A percentile compares a stretch with the other conserved stretches of the same genome.
Evolutionary conservation across 768 basidiomycete species (phyloP).

Genomic region (Panus rudis): DNA sequence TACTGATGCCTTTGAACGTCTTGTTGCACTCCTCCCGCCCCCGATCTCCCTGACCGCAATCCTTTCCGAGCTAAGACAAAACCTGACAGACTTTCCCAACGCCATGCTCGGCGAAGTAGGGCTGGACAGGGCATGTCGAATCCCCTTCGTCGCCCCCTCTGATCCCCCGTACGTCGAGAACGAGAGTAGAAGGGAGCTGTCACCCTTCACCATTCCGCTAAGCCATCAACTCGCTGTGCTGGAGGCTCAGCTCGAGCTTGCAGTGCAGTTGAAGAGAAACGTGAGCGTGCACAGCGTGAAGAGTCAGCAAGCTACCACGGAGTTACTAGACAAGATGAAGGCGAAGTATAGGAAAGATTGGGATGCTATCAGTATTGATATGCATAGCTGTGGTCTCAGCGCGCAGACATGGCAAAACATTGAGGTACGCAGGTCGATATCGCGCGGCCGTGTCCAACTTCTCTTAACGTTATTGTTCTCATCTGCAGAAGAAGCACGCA

Average conservation of each 20-base stretch:
- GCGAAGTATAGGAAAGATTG: slow-evolving; percentile 52
- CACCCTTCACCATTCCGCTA: slow-evolving; percentile 73
- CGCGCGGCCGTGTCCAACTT: too few species aligned
- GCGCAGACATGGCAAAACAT: slow-evolving; percentile 67
- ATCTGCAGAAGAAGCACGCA: slow-evolving; percentile 49
- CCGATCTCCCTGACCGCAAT: slow-evolving; percentile 59
- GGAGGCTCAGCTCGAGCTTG: slow-evolving; percentile 80
- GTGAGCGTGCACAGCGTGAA: slow-evolving; percentile 88
- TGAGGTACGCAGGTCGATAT: too few species aligned
- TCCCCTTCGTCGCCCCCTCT: slow-evolving; percentile 52
- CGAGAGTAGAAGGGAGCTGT: slow-evolving; percentile 43
- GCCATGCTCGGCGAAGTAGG: slow-evolving; percentile 95
- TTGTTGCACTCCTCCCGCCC: slow-evolving; percentile 65
- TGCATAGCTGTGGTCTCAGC: slow-evolving; percentile 88
- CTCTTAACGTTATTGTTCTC: neutral
- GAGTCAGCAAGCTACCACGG: slow-evolving; percentile 58
- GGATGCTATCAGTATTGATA: slow-evolving; percentile 67
- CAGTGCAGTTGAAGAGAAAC: slow-evolving; percentile 69
- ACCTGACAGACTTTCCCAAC: slow-evolving; percentile 53
- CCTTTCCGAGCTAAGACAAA: slow-evolving; percentile 48
- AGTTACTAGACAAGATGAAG: slow-evolving; percentile 55
- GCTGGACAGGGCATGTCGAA: slow-evolving; percentile 72
- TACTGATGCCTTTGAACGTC: slow-evolving; percentile 39
- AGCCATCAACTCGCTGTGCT: slow-evolving; percentile 78
- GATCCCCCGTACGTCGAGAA: slow-evolving; percentile 12